Conservation (phyloP, 2,329 filamentous ascomycete genomes). For the Cladosporium phlei region DNA sequence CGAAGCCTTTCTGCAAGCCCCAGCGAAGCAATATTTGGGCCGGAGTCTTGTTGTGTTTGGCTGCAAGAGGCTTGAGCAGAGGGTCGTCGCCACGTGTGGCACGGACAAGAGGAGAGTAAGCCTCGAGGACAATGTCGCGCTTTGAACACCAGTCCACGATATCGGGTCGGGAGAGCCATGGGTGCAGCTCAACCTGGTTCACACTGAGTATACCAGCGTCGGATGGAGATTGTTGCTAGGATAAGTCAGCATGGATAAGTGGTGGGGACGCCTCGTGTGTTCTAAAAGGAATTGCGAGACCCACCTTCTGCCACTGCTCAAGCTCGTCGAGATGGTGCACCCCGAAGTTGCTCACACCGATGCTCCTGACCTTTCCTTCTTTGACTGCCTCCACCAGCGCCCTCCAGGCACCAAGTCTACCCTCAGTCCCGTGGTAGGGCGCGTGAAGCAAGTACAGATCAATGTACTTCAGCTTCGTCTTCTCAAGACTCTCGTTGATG, state of each 20-base stretch:
- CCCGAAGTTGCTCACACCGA: slow-evolving; percentile 54
- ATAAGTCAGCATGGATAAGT: neutral
- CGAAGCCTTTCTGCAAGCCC: slow-evolving; percentile 59
- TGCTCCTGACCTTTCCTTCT: slow-evolving; percentile 48
- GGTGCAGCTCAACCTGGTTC: slow-evolving; percentile 86
- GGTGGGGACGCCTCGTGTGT: neutral
- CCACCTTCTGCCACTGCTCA: slow-evolving; percentile 47
- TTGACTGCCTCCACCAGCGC: slow-evolving; percentile 51
- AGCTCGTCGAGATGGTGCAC: slow-evolving; percentile 53
- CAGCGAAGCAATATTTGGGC: slow-evolving; percentile 58
- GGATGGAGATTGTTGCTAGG: slow-evolving; percentile 37
- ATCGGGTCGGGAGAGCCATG: slow-evolving; percentile 76
- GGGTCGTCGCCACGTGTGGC: slow-evolving; percentile 49
- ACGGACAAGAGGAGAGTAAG: slow-evolving; percentile 45
- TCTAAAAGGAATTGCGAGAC: neutral
- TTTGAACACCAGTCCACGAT: slow-evolving; percentile 72
- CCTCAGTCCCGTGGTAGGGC: slow-evolving; percentile 49
- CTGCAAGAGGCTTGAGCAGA: slow-evolving; percentile 45
- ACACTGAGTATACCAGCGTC: slow-evolving; percentile 71
- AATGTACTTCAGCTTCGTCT: slow-evolving; percentile 49
- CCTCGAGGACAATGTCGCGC: slow-evolving; percentile 44
- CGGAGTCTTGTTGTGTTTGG: slow-evolving; percentile 55
- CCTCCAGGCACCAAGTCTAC: slow-evolving; percentile 48
- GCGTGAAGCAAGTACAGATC: slow-evolving; percentile 49
- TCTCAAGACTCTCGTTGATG: slow-evolving; percentile 58